phyloP scores from a whole-genome alignment of 805 yeast species.

The Ogataea siamensis region DNA sequence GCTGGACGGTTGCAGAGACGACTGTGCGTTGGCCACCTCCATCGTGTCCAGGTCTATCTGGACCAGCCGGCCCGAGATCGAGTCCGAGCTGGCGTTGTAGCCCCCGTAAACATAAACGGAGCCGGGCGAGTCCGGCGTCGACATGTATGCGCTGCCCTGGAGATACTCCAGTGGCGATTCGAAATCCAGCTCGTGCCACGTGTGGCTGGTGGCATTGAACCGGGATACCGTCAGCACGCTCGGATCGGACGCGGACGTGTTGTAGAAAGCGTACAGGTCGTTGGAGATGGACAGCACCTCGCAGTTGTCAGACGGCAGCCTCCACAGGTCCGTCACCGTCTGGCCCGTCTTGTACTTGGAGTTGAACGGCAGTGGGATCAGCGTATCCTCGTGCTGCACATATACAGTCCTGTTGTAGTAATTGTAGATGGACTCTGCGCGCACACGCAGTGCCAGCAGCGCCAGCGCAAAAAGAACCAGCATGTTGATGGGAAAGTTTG shows the following conservation, averaged over 20 bases:
- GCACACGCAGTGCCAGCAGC: neutral
- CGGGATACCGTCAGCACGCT: constrained; percentile 11
- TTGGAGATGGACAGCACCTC: constrained; percentile 21
- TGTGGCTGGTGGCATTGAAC: constrained; percentile 15
- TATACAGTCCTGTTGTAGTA: constrained; percentile 32
- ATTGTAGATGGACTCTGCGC: constrained; percentile 31
- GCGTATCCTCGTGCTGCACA: constrained; percentile 22
- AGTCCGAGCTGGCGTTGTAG: constrained; percentile 19
- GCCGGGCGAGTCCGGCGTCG: constrained; percentile 37
- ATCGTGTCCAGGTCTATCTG: constrained; percentile 39
- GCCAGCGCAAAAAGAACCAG: constrained; percentile 6
- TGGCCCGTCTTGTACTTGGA: constrained; percentile 24
- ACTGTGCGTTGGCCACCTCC: constrained; percentile 39
- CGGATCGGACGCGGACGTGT: constrained; percentile 5
- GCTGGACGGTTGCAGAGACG: constrained; percentile 53
- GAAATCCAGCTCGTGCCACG: constrained; percentile 27
- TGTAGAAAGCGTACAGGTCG: constrained; percentile 28
- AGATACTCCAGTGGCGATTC: constrained; percentile 19
- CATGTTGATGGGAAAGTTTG: constrained; percentile 4
- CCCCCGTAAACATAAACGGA: constrained; percentile 60
- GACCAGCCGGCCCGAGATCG: constrained; percentile 42
- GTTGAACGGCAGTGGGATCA: constrained; percentile 31
- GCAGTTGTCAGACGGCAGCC: constrained; percentile 25
- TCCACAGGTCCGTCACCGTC: constrained; percentile 12
- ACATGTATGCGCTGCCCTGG: constrained; percentile 40